A percentile compares a stretch with the other conserved stretches of the same genome.
Conservation (phyloP, 208 protist species). For the Phytomonas francai region DNA sequence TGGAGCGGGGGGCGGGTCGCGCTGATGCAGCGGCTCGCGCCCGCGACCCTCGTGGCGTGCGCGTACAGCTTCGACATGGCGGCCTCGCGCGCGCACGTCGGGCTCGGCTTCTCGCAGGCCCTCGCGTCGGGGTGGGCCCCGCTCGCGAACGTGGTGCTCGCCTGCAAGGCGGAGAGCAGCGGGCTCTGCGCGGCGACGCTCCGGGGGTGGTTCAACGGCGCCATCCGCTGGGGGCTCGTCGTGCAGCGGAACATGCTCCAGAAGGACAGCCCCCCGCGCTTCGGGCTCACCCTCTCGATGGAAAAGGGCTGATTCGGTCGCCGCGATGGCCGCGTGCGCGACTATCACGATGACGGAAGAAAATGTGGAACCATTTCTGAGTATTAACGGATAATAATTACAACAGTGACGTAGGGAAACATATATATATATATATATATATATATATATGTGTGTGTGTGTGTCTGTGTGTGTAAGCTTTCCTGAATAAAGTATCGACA, state of each 20-base stretch:
- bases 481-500: too few relatives aligned
- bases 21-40: conserved; percentile 51
- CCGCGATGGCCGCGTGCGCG: neutral
- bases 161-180: conserved; percentile 63
- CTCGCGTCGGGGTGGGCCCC: conserved; percentile 13
- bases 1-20: conserved; percentile 66
- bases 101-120: conserved; percentile 71
- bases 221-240: conserved; percentile 66
- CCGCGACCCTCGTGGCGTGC: conserved; percentile 61
- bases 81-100: conserved; percentile 35
- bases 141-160: conserved; percentile 21
- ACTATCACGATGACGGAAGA: neutral
- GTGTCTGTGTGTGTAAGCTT: too few relatives aligned
- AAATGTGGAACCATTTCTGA: too few relatives aligned
- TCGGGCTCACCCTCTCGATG: conserved; percentile 60
- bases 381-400: too few relatives aligned
- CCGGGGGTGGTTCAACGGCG: conserved; percentile 59
- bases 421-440: too few relatives aligned
- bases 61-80: conserved; percentile 62
- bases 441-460: too few relatives aligned
- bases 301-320: conserved; percentile 16
- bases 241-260: conserved; percentile 48
- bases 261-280: conserved; percentile 20
- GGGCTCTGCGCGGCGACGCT: conserved; percentile 57
- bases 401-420: too few relatives aligned